Evolutionary conservation across 805 yeast genomes (phyloP).

Genomic region (Candida ovalis): DNA sequence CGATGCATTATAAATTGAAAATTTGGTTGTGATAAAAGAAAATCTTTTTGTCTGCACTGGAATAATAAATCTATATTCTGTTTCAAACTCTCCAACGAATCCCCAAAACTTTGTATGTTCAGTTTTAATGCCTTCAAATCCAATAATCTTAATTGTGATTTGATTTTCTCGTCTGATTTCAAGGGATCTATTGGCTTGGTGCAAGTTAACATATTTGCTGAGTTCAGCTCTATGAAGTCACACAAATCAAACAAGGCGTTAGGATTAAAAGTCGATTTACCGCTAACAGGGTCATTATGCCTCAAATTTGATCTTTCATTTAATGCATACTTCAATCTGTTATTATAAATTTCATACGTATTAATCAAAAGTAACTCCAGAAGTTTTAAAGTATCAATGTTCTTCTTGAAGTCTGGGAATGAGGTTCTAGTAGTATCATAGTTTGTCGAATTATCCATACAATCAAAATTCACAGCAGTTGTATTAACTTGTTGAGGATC

Average conservation of each 20-base stretch:
- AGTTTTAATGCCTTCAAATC: conserved; percentile 23
- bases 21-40: conserved; percentile 21
- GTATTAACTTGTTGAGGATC: conserved; percentile 35
- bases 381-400: conserved; percentile 23
- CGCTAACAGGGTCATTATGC: conserved; percentile 9
- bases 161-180: conserved; percentile 20
- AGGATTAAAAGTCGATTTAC: neutral
- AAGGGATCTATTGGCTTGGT: conserved; percentile 3
- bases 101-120: conserved; percentile 27
- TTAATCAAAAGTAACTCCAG: conserved; percentile 27
- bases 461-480: conserved; percentile 30
- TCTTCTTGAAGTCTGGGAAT: conserved; percentile 26
- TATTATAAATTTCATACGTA: conserved; percentile 25
- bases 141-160: conserved; percentile 15
- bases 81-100: conserved; percentile 28
- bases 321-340: conserved; percentile 24
- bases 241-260: conserved; percentile 7
- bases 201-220: conserved; percentile 8
- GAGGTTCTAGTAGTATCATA: conserved; percentile 31
- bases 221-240: conserved; percentile 20
- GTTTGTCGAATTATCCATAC: conserved; percentile 32
- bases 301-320: conserved; percentile 14
- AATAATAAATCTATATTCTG: conserved; percentile 18
- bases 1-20: conserved; percentile 37
- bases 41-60: conserved; percentile 20